Percentiles rank a stretch among this genome's conserved stretches.
phyloP scores from a whole-genome alignment of 2,329 filamentous ascomycete genomes.

The Botrytis cinerea region DNA sequence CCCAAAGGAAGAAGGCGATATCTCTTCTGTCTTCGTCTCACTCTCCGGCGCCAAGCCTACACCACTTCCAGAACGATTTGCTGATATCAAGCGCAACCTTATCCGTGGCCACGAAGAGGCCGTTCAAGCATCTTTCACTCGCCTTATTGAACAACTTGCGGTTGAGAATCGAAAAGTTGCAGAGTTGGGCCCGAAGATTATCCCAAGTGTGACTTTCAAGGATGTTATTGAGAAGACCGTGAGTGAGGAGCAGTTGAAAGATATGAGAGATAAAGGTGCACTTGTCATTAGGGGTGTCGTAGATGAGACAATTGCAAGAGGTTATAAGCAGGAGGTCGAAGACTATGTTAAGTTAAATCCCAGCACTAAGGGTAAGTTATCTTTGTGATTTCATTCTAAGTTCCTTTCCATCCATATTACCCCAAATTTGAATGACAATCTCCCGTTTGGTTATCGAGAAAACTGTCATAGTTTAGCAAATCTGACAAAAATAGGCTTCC shows the following conservation, averaged over 20 bases:
- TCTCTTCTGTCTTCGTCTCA: constrained; percentile 62
- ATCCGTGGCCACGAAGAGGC: constrained; percentile 51
- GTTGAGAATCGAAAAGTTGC: constrained; percentile 52
- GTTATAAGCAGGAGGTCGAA: constrained; percentile 64
- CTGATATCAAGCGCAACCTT: constrained; percentile 55
- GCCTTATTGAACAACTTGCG: constrained; percentile 49
- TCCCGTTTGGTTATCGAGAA: not conserved
- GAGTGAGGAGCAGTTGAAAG: not conserved
- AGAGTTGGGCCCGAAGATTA: constrained; percentile 47
- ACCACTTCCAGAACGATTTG: constrained; percentile 56
- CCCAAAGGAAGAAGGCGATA: constrained; percentile 52
- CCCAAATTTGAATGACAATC: too few species aligned
- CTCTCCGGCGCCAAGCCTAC: constrained; percentile 49
- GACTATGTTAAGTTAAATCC: constrained; percentile 67
- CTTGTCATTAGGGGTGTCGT: constrained; percentile 67
- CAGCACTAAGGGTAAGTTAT: constrained; percentile 50
- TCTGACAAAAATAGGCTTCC: constrained; percentile 52
- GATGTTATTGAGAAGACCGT: constrained; percentile 6
- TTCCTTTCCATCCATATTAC: accelerated
- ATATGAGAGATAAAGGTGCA: constrained; percentile 27
- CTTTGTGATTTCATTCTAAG: not conserved
- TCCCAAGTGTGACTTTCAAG: constrained; percentile 44
- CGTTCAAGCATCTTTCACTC: constrained; percentile 51
- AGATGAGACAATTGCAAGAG: constrained; percentile 60
- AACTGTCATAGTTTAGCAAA: not conserved